Percentiles rank a stretch among this genome's conserved stretches.
phyloP scores from a whole-genome alignment of 148 eudicot genomes.

The Amaranthus palmeri region DNA sequence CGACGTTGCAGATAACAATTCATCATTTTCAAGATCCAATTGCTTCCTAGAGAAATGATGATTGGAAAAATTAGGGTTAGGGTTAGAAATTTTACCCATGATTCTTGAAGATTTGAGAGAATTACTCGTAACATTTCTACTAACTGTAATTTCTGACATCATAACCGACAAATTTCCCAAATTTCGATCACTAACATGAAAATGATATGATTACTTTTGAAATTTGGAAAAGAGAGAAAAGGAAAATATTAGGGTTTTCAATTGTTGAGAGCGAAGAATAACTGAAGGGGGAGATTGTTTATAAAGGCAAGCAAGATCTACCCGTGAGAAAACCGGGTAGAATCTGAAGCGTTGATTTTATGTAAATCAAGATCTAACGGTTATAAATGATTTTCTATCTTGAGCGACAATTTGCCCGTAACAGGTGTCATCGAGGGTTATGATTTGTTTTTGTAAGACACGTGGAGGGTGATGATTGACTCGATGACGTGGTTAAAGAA shows the following conservation, averaged over 20 bases:
- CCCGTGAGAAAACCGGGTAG: constrained; percentile 29
- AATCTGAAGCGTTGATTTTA: constrained; percentile 12
- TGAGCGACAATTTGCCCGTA: constrained; percentile 17
- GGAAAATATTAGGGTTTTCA: constrained; percentile 21
- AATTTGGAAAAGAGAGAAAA: not conserved
- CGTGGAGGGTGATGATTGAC: constrained; percentile 26
- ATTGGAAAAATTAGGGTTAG: not conserved
- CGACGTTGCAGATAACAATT: not conserved
- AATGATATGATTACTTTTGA: not conserved
- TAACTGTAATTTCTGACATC: constrained; percentile 43
- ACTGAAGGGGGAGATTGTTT: constrained; percentile 21
- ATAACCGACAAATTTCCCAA: constrained; percentile 29
- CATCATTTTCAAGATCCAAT: constrained; percentile 6
- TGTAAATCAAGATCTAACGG: constrained; percentile 22
- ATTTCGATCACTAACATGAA: not conserved
- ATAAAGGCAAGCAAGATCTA: constrained; percentile 44
- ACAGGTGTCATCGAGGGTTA: constrained; percentile 35
- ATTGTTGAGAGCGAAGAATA: constrained; percentile 25
- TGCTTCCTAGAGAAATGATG: constrained; percentile 16
- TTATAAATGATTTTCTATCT: constrained; percentile 6
- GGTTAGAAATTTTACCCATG: constrained; percentile 27
- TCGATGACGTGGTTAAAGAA: constrained; percentile 9
- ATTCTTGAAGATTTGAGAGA: constrained; percentile 10
- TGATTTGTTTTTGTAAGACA: constrained; percentile 20
- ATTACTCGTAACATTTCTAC: constrained; percentile 30